Percentiles rank a stretch among this genome's conserved stretches.
Evolutionary conservation across 441 rosid species (phyloP).

Genomic region (Lepidium campestre): DNA sequence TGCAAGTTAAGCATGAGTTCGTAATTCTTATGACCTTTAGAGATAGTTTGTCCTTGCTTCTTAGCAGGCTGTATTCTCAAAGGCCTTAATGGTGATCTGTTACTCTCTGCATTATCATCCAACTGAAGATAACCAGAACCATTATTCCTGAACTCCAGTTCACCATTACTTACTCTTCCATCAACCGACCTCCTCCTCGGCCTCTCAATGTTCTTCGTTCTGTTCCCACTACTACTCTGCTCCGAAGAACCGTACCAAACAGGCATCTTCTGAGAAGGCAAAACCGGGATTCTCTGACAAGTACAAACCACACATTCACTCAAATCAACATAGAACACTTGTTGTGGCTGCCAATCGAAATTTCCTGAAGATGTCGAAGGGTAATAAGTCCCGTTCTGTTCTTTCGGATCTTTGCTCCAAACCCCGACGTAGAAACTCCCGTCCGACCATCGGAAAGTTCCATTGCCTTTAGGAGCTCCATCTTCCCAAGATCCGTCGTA

Average conservation of each 20-base stretch:
- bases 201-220: slow-evolving; percentile 30
- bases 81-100: slow-evolving; percentile 21
- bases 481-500: slow-evolving; percentile 96
- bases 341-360: slow-evolving; percentile 73
- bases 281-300: slow-evolving; percentile 52
- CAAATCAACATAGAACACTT: slow-evolving; percentile 49
- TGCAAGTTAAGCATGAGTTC: slow-evolving; percentile 98
- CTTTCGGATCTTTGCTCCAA: slow-evolving; percentile 83
- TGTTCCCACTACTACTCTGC: slow-evolving; percentile 26
- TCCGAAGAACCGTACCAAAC: slow-evolving; percentile 37
- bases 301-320: slow-evolving; percentile 47
- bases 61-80: slow-evolving; percentile 46
- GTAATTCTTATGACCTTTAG: slow-evolving; percentile 91
- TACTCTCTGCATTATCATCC: slow-evolving; percentile 39
- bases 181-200: slow-evolving; percentile 55
- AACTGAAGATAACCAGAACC: slow-evolving; percentile 35
- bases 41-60: slow-evolving; percentile 76
- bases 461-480: slow-evolving; percentile 83
- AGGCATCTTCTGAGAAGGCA: slow-evolving; percentile 81
- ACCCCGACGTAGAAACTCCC: slow-evolving; percentile 81
- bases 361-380: slow-evolving; percentile 52
- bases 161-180: slow-evolving; percentile 47
- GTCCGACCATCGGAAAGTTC: slow-evolving; percentile 69
- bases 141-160: slow-evolving; percentile 37
- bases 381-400: slow-evolving; percentile 73